phyloP scores from a whole-genome alignment of 805 yeast species.

The Candida parachauliodes region DNA sequence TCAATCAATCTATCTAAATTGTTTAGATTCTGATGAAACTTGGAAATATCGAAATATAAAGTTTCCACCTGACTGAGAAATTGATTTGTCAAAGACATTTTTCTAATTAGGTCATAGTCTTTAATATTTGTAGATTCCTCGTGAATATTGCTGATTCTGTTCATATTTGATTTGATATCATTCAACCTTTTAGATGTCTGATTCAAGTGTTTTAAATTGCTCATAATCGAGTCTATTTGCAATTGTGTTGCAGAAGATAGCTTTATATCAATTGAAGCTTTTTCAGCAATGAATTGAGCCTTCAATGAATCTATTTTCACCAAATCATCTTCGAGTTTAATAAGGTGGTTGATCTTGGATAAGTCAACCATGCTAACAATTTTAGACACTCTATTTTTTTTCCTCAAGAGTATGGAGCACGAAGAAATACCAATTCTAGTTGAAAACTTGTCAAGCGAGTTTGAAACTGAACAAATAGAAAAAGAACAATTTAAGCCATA shows the following conservation, averaged over 20 bases:
- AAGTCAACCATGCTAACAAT: conserved; percentile 10
- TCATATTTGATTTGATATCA: conserved; percentile 37
- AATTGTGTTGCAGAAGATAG: conserved; percentile 65
- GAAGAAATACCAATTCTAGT: conserved; percentile 6
- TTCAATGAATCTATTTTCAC: conserved; percentile 50
- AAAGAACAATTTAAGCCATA: conserved; percentile 2
- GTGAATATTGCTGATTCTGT: conserved; percentile 47
- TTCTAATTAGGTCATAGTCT: conserved; percentile 65
- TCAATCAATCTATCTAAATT: conserved; percentile 53
- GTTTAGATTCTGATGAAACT: conserved; percentile 49
- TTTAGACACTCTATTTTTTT: conserved; percentile 2
- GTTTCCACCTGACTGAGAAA: conserved; percentile 67
- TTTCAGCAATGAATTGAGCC: conserved; percentile 62
- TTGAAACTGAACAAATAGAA: not conserved
- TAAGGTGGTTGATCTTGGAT: conserved; percentile 35
- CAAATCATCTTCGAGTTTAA: conserved; percentile 50
- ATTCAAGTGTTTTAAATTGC: conserved; percentile 49
- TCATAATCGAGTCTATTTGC: conserved; percentile 55
- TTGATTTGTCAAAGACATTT: conserved; percentile 64
- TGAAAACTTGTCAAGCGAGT: not conserved
- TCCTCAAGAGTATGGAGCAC: conserved; percentile 2
- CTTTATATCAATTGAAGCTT: conserved; percentile 70
- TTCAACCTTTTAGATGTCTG: conserved; percentile 35
- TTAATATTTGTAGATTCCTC: conserved; percentile 56
- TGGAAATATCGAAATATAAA: conserved; percentile 59